Evolutionary conservation across 768 basidiomycete species (phyloP), one percentile per base, ranked within the genome.

Genomic region (Amanita rubescens): DNA sequence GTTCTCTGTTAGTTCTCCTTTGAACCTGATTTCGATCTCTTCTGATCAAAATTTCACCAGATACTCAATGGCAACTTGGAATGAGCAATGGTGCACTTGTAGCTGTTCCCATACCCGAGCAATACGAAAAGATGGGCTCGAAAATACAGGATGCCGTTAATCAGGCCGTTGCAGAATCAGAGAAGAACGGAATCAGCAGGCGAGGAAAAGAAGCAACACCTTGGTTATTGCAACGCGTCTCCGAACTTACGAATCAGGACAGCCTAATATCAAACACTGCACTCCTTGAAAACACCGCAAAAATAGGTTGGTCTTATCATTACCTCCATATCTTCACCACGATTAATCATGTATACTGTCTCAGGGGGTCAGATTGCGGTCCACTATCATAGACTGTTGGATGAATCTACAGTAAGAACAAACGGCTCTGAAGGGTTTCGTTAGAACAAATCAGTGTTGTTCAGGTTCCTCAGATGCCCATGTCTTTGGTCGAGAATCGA

Each of bases 141-240:
- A 59, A 68, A 35, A 78, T 96, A 12, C 93, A 97, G 65, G 64
- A 73, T 39, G 83, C 84, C 0, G 87, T 97, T 7, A 85, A 94
- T 54, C 84, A 81, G 60, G 96, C 96, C 6, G 78, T 99, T 5
- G 64, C 66, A 12, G 95, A 99, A 69, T 87, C 90, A 3, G 85
- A 90, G 57, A 76, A 79, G 54, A 86, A 85, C 57, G 92, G 94
- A 2, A 72, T 95, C 43, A 86, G 79, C 61, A 81, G 74, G 60
- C 72, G 76, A 15, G 96, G 96, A 2, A 97, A 96, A 60, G 89
- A 92, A 55, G 93, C 80, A 5, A 99, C 96, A 1, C 96, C 96
- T 6, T 98, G 95, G 95, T 72, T 99, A 9, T 73, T 99, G 27
- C 74, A 77, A 41, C 82, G 95, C 27, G 84, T 98, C 1, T 77